Evolutionary conservation across 1,284 basidiomycete species (phyloP), one percentile per base, ranked within the genome.

Genomic region (Coniophora puteana): DNA sequence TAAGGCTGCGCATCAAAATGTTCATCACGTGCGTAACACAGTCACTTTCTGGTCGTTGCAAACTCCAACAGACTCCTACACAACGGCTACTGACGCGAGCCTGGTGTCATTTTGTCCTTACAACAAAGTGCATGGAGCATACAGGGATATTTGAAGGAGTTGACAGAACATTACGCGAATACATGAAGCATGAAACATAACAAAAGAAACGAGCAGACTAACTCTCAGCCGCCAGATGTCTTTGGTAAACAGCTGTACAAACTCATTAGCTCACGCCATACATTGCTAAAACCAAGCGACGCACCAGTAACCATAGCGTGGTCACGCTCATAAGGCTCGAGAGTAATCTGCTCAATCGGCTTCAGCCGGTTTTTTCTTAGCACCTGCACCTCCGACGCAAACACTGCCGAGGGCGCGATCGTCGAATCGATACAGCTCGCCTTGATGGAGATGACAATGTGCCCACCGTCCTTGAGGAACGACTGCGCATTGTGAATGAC

Each of bases 341-440:
- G 69, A 3, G 93, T 94, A 8, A 96, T 83, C 70, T 95, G 92
- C 66, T 96, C 94, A 46, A 93, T 73, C 26, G 95, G 93, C 71
- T 93, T 94, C 70, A 97, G 85, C 57, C 83, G 83, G 60, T 75
- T 75, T 46, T 80, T 74, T 64, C 88, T 84, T 58, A 99, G 74
- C 57, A 76, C 81, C 64, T 93, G 83, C 42, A 98, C 89, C 67
- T 99, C 93, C 40, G 76, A 72, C 3, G 90, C 87, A 57, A 98
- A 99, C 29, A 98, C 89, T 18, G 83, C 85, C 52, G 93, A 92
- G 13, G 95, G 85, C 2, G 89, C 81, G 4, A 80, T 81, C 21
- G 94, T 97, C 39, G 93, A 98, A 68, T 99, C 96, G 67, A 99
- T 90, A 77, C 95, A 99, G 62, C 90, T 94, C 36, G 96, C 96